phyloP scores from a whole-genome alignment of 1,284 basidiomycete species.

The Cutaneotrichosporon sp. region DNA sequence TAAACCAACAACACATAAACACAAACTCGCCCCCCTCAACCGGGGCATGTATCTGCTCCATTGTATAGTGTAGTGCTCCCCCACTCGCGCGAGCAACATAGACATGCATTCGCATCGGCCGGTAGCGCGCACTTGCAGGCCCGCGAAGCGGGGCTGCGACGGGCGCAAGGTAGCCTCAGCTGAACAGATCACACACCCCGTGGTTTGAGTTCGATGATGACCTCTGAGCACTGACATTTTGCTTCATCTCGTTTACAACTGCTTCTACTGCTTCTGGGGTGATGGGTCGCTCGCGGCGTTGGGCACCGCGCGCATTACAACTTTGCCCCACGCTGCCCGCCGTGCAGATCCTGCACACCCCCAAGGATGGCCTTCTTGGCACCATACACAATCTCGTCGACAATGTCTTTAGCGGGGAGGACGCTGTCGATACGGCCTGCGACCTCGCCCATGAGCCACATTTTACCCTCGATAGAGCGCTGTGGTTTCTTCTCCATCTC shows the following conservation, averaged over 20 bases:
- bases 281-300: too few species aligned
- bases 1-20: constrained; percentile 4
- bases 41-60: constrained; percentile 5
- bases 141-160: too few species aligned
- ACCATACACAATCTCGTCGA: constrained; percentile 62
- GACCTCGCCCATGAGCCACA: constrained; percentile 76
- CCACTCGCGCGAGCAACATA: constrained; percentile 3
- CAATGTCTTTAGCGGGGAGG: constrained; percentile 70
- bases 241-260: too few species aligned
- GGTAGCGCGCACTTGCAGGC: too few species aligned
- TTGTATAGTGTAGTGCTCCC: constrained; percentile 6
- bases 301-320: too few species aligned
- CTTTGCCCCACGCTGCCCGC: too few species aligned
- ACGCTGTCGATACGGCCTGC: constrained; percentile 69
- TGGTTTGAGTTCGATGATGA: too few species aligned
- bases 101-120: not conserved
- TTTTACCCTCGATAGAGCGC: constrained; percentile 59
- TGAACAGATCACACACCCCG: too few species aligned
- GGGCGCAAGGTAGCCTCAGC: too few species aligned
- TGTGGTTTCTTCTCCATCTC: constrained; percentile 75
- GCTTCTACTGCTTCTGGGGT: too few species aligned
- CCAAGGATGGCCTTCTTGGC: constrained; percentile 30
- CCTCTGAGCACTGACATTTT: too few species aligned
- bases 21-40: constrained; percentile 7
- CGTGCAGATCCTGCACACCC: constrained; percentile 6